Evolutionary conservation across 768 basidiomycete species (phyloP), one percentile per base, ranked within the genome.

Genomic region (Galerina sulciceps): DNA sequence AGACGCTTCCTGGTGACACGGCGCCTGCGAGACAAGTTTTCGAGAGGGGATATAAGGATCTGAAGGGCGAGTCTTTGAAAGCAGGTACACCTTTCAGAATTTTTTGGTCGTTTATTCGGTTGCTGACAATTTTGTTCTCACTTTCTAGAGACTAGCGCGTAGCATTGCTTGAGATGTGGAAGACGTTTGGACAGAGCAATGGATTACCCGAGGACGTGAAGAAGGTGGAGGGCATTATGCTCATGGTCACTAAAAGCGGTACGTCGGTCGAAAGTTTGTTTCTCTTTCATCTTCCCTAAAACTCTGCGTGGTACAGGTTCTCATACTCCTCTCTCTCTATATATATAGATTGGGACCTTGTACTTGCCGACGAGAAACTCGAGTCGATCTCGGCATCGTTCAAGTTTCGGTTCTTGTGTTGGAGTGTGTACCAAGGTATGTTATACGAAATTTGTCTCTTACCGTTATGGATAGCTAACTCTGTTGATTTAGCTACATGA

Each of bases 321-420:
- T 73, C 89, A 90, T n/a, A n/a, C 95, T 92, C 73, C 89, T 94
- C 75, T 42, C 11, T n/a, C n/a, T n/a, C n/a, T n/a, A n/a, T n/a
- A n/a, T n/a, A n/a, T n/a, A n/a, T 57, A 95, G 96, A 96, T 67
- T 96, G 91, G 88, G 96, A 96, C 68, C 85, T 96, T 68, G 88
- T 96, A 18, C 98, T 98, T 73, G 88, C 94, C 22, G 96, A 98
- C 78, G 96, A 99, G 81, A 94, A 97, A 68, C 84, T 89, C 52
- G 96, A 96, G 68, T 85, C 90, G 45, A 96, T 97, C 67, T 93
- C 96, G 0, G 89, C 93, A 0, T 86, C 93, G 0, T 96, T 95
- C 88, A 96, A 95, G 68, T 95, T 99, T n/a, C n/a, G n/a, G n/a
- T n/a, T n/a, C n/a, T n/a, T n/a, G n/a, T n/a, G n/a, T n/a, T n/a